Base-by-base conservation (phyloP, 78 protist species). In the Pelomyxa schiedti region DNA sequence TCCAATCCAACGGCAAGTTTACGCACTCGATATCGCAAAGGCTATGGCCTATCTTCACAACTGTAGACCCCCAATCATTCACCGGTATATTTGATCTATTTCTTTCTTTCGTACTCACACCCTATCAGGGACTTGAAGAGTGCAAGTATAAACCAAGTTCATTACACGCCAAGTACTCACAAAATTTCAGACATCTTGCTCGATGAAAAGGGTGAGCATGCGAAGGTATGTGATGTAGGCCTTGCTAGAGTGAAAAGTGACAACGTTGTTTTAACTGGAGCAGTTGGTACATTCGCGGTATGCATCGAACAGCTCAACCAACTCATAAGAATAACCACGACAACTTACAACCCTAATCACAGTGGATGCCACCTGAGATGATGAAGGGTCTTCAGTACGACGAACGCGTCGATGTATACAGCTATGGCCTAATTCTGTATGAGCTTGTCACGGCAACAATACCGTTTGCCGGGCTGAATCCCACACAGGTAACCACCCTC, bases 71-170 rank as follows among this genome's bases (percentile, higher is more conserved):
- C 26, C 76, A 9, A 64, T 38, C 6, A 74, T 74, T 24, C 78
- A 74, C 69, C 42, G 78, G 7, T 66, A 74, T 69, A 37, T 74
- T n/a, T n/a, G n/a, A n/a, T n/a, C n/a, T n/a, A n/a, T n/a, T n/a
- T n/a, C n/a, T n/a, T n/a, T n/a, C n/a, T n/a, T n/a, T n/a, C n/a
- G n/a, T n/a, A n/a, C n/a, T n/a, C n/a, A n/a, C n/a, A n/a, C n/a
- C n/a, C n/a, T n/a, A n/a, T n/a, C n/a, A n/a, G n/a, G n/a, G n/a
- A n/a, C n/a, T n/a, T n/a, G n/a, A n/a, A n/a, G n/a, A n/a, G n/a
- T n/a, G n/a, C n/a, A n/a, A n/a, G n/a, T n/a, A n/a, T n/a, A n/a
- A n/a, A n/a, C n/a, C n/a, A n/a, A n/a, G n/a, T n/a, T n/a, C n/a
- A n/a, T n/a, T n/a, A n/a, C n/a, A n/a, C n/a, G n/a, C n/a, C n/a